phyloP scores from a whole-genome alignment of 257 asterid species.

The Gentiana macrophylla region DNA sequence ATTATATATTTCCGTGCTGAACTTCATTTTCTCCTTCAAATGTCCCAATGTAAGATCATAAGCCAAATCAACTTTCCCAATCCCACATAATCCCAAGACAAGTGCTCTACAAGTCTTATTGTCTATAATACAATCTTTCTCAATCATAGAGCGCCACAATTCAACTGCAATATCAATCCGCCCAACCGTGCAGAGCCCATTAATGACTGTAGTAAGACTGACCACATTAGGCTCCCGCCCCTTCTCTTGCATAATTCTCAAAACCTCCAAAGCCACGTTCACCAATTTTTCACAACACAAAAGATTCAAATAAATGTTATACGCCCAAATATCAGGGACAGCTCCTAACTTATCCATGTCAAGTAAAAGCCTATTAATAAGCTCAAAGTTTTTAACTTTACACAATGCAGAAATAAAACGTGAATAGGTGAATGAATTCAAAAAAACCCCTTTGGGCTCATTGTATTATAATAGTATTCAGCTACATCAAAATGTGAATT shows the following conservation, averaged over 20 bases:
- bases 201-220: slow-evolving; percentile 64
- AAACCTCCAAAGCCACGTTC: slow-evolving; percentile 51
- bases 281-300: slow-evolving; percentile 65
- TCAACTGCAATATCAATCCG: slow-evolving; percentile 50
- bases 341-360: slow-evolving; percentile 73
- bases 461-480: slow-evolving; percentile 48
- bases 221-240: slow-evolving; percentile 71
- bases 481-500: slow-evolving; percentile 52
- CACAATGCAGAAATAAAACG: slow-evolving; percentile 78
- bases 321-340: slow-evolving; percentile 87
- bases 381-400: slow-evolving; percentile 65
- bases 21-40: slow-evolving; percentile 61
- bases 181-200: slow-evolving; percentile 49
- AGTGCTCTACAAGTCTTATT: slow-evolving; percentile 75
- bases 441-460: slow-evolving; percentile 59
- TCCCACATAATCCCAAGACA: slow-evolving; percentile 63
- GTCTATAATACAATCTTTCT: slow-evolving; percentile 55
- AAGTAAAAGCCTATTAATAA: slow-evolving; percentile 49
- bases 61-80: slow-evolving; percentile 87
- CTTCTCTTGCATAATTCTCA: slow-evolving; percentile 57
- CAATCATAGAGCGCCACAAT: slow-evolving; percentile 67
- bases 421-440: slow-evolving; percentile 81
- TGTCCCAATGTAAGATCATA: slow-evolving; percentile 83
- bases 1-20: slow-evolving; percentile 47
- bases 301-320: slow-evolving; percentile 65